Base-by-base conservation (phyloP, 805 yeast species). In the Peterozyma toletana region DNA sequence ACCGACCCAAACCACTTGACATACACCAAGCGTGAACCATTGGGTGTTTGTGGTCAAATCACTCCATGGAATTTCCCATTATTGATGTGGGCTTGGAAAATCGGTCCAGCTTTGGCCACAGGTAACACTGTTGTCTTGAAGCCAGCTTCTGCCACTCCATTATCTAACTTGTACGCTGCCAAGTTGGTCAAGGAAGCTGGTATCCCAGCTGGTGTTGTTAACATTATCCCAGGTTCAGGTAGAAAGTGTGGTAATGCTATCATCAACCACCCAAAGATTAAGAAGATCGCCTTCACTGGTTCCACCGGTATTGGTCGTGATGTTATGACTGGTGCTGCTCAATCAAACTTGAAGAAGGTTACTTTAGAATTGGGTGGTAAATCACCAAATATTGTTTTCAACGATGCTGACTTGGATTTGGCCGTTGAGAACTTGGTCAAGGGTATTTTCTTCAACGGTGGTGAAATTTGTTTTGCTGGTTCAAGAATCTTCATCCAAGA, bases 61-160 rank as follows among this genome's bases (percentile, higher is more conserved):
- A 83, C 84, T 50, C 90, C 91, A 60, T 84, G 90, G 90, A 84
- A 84, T 62, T 84, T 84, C 77, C 91, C 91, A 54, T 64, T 84
- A 50, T 72, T 84, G 70, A 83, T 84, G 86, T 72, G 80, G 62
- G 64, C 85, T 37, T 84, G 91, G 91, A 84, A 84, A 60, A 68
- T 84, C 47, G 87, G 84, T 43, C 90, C 91, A 38, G 87, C 86
- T 49, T 67, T 83, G 55, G 85, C 85, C 41, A 78, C 88, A 52
- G 88, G 88, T 67, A 82, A 83, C 69, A 78, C 86, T 41, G 69
- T 78, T 52, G 79, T 84, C 43, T 66, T 84, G 59, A 84, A 84
- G 64, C 80, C 90, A 35, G 88, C 91, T 40, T 82, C 82, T 57
- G 77, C 85, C 44, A 84, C 91, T 42, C 89, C 89, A 53, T 72